Evolutionary conservation across 2,329 filamentous ascomycete genomes (phyloP), one percentile per base, ranked within the genome.

Genomic region (Curvularia sp.): DNA sequence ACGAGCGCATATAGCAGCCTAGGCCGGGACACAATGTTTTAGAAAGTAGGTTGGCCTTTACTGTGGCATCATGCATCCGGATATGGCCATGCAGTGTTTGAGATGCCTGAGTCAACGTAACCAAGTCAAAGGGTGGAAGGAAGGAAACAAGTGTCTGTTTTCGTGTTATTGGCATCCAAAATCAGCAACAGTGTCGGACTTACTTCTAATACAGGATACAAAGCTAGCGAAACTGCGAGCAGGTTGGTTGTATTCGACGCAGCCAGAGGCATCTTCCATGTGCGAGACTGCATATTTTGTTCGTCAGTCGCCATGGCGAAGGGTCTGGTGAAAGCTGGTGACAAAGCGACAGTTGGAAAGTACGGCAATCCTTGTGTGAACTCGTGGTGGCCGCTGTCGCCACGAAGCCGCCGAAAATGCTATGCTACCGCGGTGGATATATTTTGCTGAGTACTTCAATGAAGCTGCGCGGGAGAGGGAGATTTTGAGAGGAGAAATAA

Each of bases 21-120:
- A 41, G 3, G 13, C 59, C 56, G 5, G 61, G 51, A 38, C 61
- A 64, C 5, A 64, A 41, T 1, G 59, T 62, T n/a, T 62, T 64
- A 2, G 41, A 45, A 13, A 62, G 50, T 12, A 62, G 23, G 15
- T 57, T 64, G 8, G 59, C 41, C 36, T 59, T 64, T 12, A 50
- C 42, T 1, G 28, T 46, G 5, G 49, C 13, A 39, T 64, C 39
- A 21, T 55, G 36, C 53, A 64, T 57, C 1, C 53, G 55, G 38
- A 64, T 52, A 19, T 56, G 36, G 12, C 25, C 12, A 19, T 61
- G 46, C 10, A 59, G 12, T 13, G 39, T 49, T 38, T 64, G 61
- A 10, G 41, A 61, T 1, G 45, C 12, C 12, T 27, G 53, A 3
- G 59, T 52, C 7, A 61, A 19, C 4, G n/a, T 49, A 19, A 61